These are phyloP conservation scores for Xerocomellus intermedius DNA, from an alignment of 768 basidiomycete genomes.

Conservation along the genomic window DNA sequence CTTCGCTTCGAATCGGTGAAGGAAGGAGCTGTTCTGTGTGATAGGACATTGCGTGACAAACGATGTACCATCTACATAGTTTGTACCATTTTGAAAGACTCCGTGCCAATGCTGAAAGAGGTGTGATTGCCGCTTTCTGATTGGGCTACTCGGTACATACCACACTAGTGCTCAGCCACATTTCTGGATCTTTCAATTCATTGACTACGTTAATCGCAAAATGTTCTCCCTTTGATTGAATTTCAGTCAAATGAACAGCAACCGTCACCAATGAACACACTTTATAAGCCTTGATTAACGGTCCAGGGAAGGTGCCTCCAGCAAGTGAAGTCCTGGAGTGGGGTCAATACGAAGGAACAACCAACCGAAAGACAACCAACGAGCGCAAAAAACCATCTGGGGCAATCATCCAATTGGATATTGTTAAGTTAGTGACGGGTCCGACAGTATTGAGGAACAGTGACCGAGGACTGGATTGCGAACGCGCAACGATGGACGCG, in stretches of 20 bases:
- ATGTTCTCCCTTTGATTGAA: slow-evolving; percentile 34
- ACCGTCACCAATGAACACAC: background rate
- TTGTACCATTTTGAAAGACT: slow-evolving; percentile 43
- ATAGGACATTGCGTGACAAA: slow-evolving; percentile 38
- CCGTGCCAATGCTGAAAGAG: slow-evolving; percentile 54
- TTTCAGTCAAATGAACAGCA: background rate
- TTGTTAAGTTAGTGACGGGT: slow-evolving; percentile 29
- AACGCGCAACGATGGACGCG: slow-evolving; percentile 20
- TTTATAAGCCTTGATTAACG: slow-evolving; percentile 40
- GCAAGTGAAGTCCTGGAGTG: too few relatives aligned
- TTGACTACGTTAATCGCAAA: slow-evolving; percentile 48
- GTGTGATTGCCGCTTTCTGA: background rate
- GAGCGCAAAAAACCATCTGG: slow-evolving; percentile 52
- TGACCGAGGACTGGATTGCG: background rate
- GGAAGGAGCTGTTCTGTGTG: slow-evolving; percentile 23
- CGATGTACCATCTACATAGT: slow-evolving; percentile 44
- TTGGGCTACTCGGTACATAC: slow-evolving; percentile 7
- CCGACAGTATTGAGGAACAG: slow-evolving; percentile 6
- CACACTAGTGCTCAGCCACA: slow-evolving; percentile 53
- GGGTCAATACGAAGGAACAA: too few relatives aligned
- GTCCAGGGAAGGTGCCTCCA: slow-evolving; percentile 48
- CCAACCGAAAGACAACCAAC: slow-evolving; percentile 29
- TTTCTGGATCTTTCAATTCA: slow-evolving; percentile 43
- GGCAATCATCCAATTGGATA: slow-evolving; percentile 40
- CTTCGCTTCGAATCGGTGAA: slow-evolving; percentile 15